Percentiles rank a stretch among this genome's conserved stretches.
These are phyloP conservation scores for Wickerhamomyces sp. DNA, from an alignment of 1,139 yeast genomes.

Conservation along the genomic window DNA sequence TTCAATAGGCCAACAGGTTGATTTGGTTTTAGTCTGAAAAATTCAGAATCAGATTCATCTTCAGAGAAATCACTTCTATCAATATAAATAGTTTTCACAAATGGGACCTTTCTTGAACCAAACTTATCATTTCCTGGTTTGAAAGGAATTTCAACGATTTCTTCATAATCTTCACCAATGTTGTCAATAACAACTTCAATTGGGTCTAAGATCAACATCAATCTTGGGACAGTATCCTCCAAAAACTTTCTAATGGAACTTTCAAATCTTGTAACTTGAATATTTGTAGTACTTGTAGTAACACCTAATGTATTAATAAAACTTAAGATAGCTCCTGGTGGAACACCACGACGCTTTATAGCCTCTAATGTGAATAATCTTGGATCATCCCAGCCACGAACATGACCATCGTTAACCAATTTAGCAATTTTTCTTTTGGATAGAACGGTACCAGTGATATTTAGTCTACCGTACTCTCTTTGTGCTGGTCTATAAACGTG, in stretches of 20 bases:
- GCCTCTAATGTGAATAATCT: conserved; percentile 93
- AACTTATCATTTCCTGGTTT: conserved; percentile 74
- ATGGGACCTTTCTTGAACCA: conserved; percentile 75
- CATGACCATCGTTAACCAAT: conserved; percentile 74
- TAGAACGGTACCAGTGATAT: conserved; percentile 89
- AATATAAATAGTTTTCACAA: conserved; percentile 73
- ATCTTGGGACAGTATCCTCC: conserved; percentile 89
- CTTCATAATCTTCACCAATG: conserved; percentile 68
- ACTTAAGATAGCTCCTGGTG: conserved; percentile 96
- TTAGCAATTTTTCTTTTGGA: conserved; percentile 95
- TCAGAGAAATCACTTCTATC: conserved; percentile 86
- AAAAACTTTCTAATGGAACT: conserved; percentile 81
- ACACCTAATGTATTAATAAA: conserved; percentile 96
- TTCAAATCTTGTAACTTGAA: conserved; percentile 87
- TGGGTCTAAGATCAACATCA: conserved; percentile 92
- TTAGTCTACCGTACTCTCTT: conserved; percentile 95
- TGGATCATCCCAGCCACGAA: conserved; percentile 99
- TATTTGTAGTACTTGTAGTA: conserved; percentile 87
- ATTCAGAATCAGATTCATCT: conserved; percentile 49
- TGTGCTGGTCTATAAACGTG: conserved; percentile 98
- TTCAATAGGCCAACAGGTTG: conserved; percentile 95
- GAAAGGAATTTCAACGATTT: conserved; percentile 74
- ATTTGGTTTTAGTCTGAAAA: conserved; percentile 83
- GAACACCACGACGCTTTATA: conserved; percentile 94
- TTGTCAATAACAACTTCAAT: conserved; percentile 80